Evolutionary conservation across 257 asterid species (phyloP).

Genomic region (Lycium ferocissimum): DNA sequence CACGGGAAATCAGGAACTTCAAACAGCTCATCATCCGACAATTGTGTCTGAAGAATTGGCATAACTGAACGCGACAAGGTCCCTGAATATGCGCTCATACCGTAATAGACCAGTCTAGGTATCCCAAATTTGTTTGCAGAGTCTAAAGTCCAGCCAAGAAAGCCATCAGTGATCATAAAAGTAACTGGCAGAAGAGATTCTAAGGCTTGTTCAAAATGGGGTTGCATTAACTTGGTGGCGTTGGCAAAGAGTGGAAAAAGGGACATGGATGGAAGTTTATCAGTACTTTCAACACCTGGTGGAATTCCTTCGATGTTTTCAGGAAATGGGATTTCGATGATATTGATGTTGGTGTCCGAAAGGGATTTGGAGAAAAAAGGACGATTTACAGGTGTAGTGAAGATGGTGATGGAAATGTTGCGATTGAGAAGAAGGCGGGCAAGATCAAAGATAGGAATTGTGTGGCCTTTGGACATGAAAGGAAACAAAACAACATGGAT

Average conservation of each 20-base stretch:
- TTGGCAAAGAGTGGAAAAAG: constrained; percentile 50
- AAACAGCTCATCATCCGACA: constrained; percentile 52
- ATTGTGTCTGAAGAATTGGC: constrained; percentile 3
- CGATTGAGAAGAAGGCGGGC: constrained; percentile 57
- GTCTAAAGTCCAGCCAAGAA: constrained; percentile 67
- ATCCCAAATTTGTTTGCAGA: constrained; percentile 53
- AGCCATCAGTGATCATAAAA: constrained; percentile 70
- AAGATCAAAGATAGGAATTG: constrained; percentile 69
- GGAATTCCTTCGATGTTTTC: constrained; percentile 55
- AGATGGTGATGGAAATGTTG: constrained; percentile 50
- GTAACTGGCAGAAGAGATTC: constrained; percentile 30
- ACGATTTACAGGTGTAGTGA: constrained; percentile 71
- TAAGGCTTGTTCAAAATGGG: constrained; percentile 57
- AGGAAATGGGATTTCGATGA: constrained; percentile 66
- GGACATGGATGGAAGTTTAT: constrained; percentile 65
- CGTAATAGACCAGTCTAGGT: constrained; percentile 57
- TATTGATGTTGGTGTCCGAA: constrained; percentile 31
- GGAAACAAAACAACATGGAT: constrained; percentile 65
- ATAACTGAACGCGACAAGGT: neutral
- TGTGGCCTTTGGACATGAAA: constrained; percentile 91
- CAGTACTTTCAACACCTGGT: constrained; percentile 63
- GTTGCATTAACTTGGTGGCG: constrained; percentile 53
- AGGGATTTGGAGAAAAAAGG: constrained; percentile 56
- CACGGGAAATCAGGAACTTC: constrained; percentile 50
- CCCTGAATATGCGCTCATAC: constrained; percentile 49